A percentile compares a stretch with the other conserved stretches of the same genome.
phyloP scores from a whole-genome alignment of 1,139 yeast species.

The Wickerhamiella pararugosa region DNA sequence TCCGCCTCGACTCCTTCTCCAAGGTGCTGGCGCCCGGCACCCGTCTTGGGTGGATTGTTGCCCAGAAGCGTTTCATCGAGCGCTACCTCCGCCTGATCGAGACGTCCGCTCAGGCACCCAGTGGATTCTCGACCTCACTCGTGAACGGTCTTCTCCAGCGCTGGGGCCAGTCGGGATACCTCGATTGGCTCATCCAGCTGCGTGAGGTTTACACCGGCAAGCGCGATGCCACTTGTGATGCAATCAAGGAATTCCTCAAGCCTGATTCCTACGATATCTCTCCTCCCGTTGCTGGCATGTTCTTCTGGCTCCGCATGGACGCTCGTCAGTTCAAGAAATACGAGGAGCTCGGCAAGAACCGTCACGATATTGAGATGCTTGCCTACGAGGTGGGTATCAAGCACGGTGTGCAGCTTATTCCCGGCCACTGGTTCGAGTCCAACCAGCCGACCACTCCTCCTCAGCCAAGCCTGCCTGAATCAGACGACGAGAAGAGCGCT shows the following conservation, averaged over 20 bases:
- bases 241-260: slow-evolving; percentile 48
- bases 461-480: slow-evolving; percentile 24
- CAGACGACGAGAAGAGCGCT: slow-evolving; percentile 22
- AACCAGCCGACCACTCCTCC: slow-evolving; percentile 31
- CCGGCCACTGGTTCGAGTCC: slow-evolving; percentile 74
- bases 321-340: slow-evolving; percentile 69
- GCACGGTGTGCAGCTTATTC: slow-evolving; percentile 49
- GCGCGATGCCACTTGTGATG: slow-evolving; percentile 63
- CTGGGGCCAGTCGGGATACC: slow-evolving; percentile 64
- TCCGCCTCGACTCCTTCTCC: slow-evolving; percentile 82
- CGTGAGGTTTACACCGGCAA: slow-evolving; percentile 69
- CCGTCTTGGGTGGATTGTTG: slow-evolving; percentile 85
- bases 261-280: slow-evolving; percentile 31
- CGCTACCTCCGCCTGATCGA: slow-evolving; percentile 63
- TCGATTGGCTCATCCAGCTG: slow-evolving; percentile 80
- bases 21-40: slow-evolving; percentile 88
- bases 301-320: slow-evolving; percentile 64
- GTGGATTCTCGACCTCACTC: slow-evolving; percentile 67
- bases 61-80: slow-evolving; percentile 50
- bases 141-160: slow-evolving; percentile 46
- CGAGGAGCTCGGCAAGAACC: slow-evolving; percentile 37
- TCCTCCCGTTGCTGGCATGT: slow-evolving; percentile 91
- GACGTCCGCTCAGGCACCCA: slow-evolving; percentile 65
- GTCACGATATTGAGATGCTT: slow-evolving; percentile 44
- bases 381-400: slow-evolving; percentile 51